Evolutionary conservation across 768 basidiomycete genomes (phyloP), one percentile per base, ranked within the genome.

Genomic region (Gymnopilus dilepis): DNA sequence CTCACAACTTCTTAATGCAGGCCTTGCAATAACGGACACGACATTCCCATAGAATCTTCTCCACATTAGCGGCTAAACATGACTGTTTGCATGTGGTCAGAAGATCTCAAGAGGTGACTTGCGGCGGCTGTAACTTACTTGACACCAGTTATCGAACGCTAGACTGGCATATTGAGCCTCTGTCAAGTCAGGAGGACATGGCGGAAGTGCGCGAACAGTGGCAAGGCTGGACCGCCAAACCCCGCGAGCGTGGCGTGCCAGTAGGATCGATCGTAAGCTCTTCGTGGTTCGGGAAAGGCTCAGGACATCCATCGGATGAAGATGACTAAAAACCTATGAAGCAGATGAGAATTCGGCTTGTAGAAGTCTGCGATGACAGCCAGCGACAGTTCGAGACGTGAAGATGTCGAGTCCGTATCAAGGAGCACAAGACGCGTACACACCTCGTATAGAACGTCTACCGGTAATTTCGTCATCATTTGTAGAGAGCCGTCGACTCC

Each of bases 151-250:
- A 59, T 77, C 76, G 58, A 84, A 84, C 9, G 73, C 74, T n/a
- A 85, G 76, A 59, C 74, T 76, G 8, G 78, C 75, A 59, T 80
- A 84, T 56, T 80, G 74, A 0, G 74, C 75, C 60, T 85, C 83
- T 17, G 66, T 73, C 56, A 84, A 65, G 66, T 84, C 83, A 3
- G 57, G 45, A 0, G 82, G 84, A 56, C 80, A 80, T 6, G 70
- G 57, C 1, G 84, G 84, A 5, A 83, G 67, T 15, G 72, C 75
- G 30, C 65, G 55, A 8, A 79, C 67, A 47, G 73, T 73, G 11
- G 50, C 60, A n/a, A 81, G 70, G 9, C 73, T 67, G 9, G 67
- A 61, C 42, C 63, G 70, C 80, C 79, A 81, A n/a, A 81, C 76
- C 66, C 67, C 77, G 55, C 61, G 74, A 64, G 69, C 66, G 57